Percentiles rank a stretch among this genome's conserved stretches.
These are phyloP conservation scores for Starmerella tilneyi DNA, from an alignment of 805 yeast genomes.

Conservation along the genomic window DNA sequence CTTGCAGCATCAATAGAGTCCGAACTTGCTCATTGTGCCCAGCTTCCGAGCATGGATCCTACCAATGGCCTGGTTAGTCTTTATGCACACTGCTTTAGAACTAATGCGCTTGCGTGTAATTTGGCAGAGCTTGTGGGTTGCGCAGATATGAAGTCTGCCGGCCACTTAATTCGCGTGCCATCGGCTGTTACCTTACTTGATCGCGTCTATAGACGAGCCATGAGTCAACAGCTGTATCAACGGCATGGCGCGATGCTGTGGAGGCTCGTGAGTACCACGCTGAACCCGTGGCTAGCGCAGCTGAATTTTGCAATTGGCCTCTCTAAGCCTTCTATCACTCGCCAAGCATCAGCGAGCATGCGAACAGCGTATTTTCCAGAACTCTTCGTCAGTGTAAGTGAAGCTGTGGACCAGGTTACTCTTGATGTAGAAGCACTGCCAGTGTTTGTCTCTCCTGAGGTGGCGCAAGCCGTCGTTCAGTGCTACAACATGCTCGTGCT, in stretches of 20 bases:
- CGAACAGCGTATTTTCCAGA: constrained; percentile 16
- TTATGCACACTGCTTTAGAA: not conserved
- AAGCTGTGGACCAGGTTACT: not conserved
- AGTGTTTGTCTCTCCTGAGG: constrained; percentile 8
- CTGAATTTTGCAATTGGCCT: constrained; percentile 19
- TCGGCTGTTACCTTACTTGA: constrained; percentile 12
- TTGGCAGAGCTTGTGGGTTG: constrained; percentile 23
- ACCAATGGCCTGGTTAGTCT: not conserved
- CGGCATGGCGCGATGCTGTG: constrained; percentile 11
- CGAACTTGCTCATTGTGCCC: not conserved
- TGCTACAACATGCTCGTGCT: constrained; percentile 9
- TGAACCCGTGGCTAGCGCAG: constrained; percentile 22
- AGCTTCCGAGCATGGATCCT: not conserved
- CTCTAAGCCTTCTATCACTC: not conserved
- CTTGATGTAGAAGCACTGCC: constrained; percentile 10
- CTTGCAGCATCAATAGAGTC: constrained; percentile 11
- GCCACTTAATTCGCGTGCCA: constrained; percentile 15
- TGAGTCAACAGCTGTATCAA: not conserved
- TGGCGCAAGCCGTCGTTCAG: constrained; percentile 11
- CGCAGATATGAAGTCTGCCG: constrained; percentile 6
- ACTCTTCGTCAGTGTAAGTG: constrained; percentile 15
- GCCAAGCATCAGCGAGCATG: not conserved
- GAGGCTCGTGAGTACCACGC: constrained; percentile 12
- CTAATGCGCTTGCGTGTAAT: not conserved
- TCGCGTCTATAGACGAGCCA: constrained; percentile 9